phyloP scores from a whole-genome alignment of 2,329 filamentous ascomycete species.

The Calonectria naviculata region DNA sequence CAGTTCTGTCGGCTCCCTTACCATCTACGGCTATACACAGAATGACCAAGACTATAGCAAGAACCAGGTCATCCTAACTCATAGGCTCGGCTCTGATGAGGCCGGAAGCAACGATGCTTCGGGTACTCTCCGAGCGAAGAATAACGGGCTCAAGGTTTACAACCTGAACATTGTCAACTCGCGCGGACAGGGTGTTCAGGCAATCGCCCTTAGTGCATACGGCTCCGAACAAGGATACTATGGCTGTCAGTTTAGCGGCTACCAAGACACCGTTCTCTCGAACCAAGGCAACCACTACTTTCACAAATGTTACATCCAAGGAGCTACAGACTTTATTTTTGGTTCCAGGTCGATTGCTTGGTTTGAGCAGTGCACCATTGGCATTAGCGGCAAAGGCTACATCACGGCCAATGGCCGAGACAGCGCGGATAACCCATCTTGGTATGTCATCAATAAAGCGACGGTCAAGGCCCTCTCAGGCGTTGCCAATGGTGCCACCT shows the following conservation, averaged over 20 bases:
- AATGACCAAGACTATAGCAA: conserved; percentile 61
- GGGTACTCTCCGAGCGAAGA: conserved; percentile 55
- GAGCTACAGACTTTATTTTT: conserved; percentile 56
- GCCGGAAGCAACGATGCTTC: conserved; percentile 64
- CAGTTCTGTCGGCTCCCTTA: conserved; percentile 59
- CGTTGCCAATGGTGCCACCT: conserved; percentile 46
- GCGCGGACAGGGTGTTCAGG: conserved; percentile 57
- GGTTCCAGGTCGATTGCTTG: conserved; percentile 53
- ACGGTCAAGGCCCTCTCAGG: conserved; percentile 43
- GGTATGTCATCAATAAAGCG: conserved; percentile 58
- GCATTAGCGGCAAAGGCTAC: conserved; percentile 47
- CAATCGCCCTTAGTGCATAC: conserved; percentile 53
- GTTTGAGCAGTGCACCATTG: conserved; percentile 55
- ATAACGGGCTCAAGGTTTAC: conserved; percentile 66
- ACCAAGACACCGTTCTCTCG: conserved; percentile 61
- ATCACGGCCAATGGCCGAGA: conserved; percentile 56
- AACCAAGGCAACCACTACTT: conserved; percentile 60
- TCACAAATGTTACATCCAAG: conserved; percentile 54
- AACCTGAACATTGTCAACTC: conserved; percentile 66
- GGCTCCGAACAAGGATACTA: conserved; percentile 55
- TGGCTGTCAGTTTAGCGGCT: conserved; percentile 57
- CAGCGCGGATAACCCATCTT: conserved; percentile 47
- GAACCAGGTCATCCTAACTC: conserved; percentile 67
- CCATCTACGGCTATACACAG: conserved; percentile 69
- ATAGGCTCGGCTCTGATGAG: conserved; percentile 48